Evolutionary conservation across 129 eudicot species (phyloP).

Genomic region (Heracleum sosnowskyi): DNA sequence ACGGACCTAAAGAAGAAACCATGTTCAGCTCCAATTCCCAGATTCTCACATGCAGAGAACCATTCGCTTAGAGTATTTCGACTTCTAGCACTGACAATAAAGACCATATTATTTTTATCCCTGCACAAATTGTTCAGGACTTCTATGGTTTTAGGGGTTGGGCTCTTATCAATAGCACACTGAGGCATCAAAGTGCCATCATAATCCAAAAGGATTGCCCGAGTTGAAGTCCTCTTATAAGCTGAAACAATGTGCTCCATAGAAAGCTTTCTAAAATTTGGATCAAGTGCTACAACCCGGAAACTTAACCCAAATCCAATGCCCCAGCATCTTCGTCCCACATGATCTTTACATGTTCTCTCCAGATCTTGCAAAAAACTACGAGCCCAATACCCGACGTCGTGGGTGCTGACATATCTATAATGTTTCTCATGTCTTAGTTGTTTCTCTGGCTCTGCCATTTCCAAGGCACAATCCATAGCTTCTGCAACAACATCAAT

Average conservation of each 20-base stretch:
- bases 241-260: conserved; percentile 87
- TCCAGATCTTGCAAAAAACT: conserved; percentile 73
- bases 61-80: conserved; percentile 52
- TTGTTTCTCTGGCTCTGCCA: conserved; percentile 71
- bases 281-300: conserved; percentile 76
- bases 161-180: conserved; percentile 63
- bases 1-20: conserved; percentile 72
- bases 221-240: conserved; percentile 54
- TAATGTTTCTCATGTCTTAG: conserved; percentile 78
- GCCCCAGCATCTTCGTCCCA: conserved; percentile 75
- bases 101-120: conserved; percentile 67
- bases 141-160: conserved; percentile 47
- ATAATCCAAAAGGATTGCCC: conserved; percentile 71
- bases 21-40: conserved; percentile 87
- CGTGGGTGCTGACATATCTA: conserved; percentile 73
- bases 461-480: conserved; percentile 64
- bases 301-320: conserved; percentile 84
- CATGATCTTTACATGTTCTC: conserved; percentile 75
- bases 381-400: conserved; percentile 79
- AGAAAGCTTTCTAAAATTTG: conserved; percentile 55
- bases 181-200: conserved; percentile 86
- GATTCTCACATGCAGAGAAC: conserved; percentile 62
- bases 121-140: conserved; percentile 48
- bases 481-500: conserved; percentile 78
- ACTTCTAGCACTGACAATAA: conserved; percentile 65